A percentile compares a stretch with the other conserved stretches of the same genome.
Evolutionary conservation across 2,329 filamentous ascomycete species (phyloP).

Genomic region (Ophiostoma piceae): DNA sequence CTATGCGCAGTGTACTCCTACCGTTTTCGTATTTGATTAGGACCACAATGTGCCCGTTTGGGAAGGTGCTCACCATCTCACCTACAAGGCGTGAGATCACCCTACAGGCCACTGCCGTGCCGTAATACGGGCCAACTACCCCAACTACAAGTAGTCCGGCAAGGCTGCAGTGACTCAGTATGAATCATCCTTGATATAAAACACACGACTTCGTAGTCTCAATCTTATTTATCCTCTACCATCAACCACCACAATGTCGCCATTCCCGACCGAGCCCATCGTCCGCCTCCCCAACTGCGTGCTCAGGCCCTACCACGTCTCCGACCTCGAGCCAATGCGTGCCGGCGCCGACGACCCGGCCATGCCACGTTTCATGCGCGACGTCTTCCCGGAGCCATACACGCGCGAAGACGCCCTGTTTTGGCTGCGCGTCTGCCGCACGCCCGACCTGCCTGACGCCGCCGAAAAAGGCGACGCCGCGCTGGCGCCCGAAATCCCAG

Average conservation of each 20-base stretch:
- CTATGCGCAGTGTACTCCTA: too few relatives aligned
- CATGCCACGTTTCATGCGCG: slow-evolving; percentile 39
- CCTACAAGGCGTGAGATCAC: too few relatives aligned
- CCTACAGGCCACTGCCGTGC: not conserved
- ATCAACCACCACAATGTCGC: not conserved
- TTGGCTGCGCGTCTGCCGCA: slow-evolving; percentile 10
- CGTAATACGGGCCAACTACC: slow-evolving; percentile 11
- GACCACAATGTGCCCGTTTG: not conserved
- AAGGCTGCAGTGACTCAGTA: not conserved
- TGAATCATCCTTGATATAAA: not conserved
- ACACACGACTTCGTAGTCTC: slow-evolving; percentile 14
- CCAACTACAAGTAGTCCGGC: too few relatives aligned
- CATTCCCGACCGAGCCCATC: not conserved
- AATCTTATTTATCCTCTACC: not conserved
- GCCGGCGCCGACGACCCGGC: slow-evolving; percentile 37
- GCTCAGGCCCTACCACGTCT: slow-evolving; percentile 39
- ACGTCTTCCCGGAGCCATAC: slow-evolving; percentile 46
- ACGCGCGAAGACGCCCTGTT: slow-evolving; percentile 31
- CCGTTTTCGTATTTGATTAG: too few relatives aligned
- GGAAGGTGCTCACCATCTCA: not conserved
- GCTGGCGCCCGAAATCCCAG: not conserved
- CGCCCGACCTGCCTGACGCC: not conserved
- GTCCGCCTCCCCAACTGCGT: slow-evolving; percentile 32
- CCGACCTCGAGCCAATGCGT: slow-evolving; percentile 38
- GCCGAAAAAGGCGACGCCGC: not conserved